Conservation (phyloP, 2,329 filamentous ascomycete genomes). For the Berkeleyomyces basicola region DNA sequence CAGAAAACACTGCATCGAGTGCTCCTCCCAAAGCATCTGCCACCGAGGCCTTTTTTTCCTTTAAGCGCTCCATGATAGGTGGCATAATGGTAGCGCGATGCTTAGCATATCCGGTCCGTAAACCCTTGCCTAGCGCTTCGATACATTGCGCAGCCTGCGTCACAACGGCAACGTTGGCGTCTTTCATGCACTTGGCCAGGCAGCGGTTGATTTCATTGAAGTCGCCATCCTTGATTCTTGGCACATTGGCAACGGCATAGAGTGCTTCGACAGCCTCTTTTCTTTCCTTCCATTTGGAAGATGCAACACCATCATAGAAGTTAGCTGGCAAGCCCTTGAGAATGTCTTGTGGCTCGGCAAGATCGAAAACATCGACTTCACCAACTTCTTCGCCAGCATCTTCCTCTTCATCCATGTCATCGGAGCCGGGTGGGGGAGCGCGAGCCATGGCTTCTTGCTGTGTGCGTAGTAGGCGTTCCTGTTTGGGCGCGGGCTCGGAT, state of each 20-base stretch:
- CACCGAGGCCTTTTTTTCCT: conserved; percentile 89
- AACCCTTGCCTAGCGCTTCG: conserved; percentile 70
- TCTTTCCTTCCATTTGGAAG: conserved; percentile 95
- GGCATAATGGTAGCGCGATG: conserved; percentile 68
- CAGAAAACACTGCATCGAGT: conserved; percentile 50
- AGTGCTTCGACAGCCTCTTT: conserved; percentile 86
- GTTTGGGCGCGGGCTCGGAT: conserved; percentile 70
- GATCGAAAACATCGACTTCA: conserved; percentile 66
- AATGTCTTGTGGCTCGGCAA: conserved; percentile 78
- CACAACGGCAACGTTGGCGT: conserved; percentile 90
- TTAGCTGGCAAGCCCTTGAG: conserved; percentile 64
- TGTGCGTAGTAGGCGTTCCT: conserved; percentile 71
- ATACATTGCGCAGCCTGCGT: conserved; percentile 87
- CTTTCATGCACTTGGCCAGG: conserved; percentile 95
- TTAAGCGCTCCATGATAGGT: conserved; percentile 86
- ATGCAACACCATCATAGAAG: conserved; percentile 68
- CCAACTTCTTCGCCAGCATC: conserved; percentile 40
- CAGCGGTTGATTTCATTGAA: conserved; percentile 71
- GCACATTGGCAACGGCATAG: conserved; percentile 60
- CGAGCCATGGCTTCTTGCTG: conserved; percentile 72
- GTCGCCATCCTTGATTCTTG: conserved; percentile 78
- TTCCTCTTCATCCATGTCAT: conserved; percentile 32
- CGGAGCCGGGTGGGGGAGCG: conserved; percentile 45
- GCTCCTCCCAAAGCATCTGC: conserved; percentile 76
- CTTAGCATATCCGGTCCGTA: conserved; percentile 62